Conservation (phyloP, 2,329 filamentous ascomycete species). For the Aquanectria penicillioides region DNA sequence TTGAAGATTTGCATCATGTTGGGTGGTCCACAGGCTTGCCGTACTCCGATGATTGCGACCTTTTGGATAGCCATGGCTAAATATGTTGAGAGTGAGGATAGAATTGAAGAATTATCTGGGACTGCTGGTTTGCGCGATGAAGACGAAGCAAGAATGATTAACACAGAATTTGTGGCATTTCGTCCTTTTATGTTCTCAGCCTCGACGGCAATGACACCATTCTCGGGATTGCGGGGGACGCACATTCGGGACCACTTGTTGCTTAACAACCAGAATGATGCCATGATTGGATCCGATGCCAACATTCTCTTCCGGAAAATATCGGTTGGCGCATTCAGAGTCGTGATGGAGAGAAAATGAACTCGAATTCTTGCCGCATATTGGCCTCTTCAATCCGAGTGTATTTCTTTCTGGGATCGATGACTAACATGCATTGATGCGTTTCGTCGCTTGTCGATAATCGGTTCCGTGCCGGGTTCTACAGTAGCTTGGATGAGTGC, state of each 20-base stretch:
- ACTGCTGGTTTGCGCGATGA: neutral
- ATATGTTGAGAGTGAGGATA: neutral
- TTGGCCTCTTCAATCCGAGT: too few relatives aligned
- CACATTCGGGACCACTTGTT: constrained; percentile 14
- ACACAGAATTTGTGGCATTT: neutral
- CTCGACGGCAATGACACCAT: constrained; percentile 4
- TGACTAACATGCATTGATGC: too few relatives aligned
- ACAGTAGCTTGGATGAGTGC: too few relatives aligned
- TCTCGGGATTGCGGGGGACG: constrained; percentile 11
- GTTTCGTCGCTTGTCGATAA: too few relatives aligned
- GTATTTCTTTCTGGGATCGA: too few relatives aligned
- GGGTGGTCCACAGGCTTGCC: neutral
- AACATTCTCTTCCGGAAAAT: constrained; percentile 3
- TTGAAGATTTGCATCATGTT: neutral
- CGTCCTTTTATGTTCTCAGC: constrained; percentile 2
- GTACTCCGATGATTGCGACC: constrained; percentile 13
- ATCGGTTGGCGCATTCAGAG: neutral
- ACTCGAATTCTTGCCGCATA: too few relatives aligned
- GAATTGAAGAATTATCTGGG: neutral
- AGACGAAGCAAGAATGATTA: neutral
- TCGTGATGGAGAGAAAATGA: too few relatives aligned
- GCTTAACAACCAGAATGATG: constrained; percentile 17
- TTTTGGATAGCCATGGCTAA: constrained; percentile 15
- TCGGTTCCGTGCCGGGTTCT: too few relatives aligned
- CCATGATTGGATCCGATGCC: constrained; percentile 6